Percentiles rank a stretch among this genome's conserved stretches.
Evolutionary conservation across 2,329 filamentous ascomycete species (phyloP).

Genomic region (Beauveria caledonica): DNA sequence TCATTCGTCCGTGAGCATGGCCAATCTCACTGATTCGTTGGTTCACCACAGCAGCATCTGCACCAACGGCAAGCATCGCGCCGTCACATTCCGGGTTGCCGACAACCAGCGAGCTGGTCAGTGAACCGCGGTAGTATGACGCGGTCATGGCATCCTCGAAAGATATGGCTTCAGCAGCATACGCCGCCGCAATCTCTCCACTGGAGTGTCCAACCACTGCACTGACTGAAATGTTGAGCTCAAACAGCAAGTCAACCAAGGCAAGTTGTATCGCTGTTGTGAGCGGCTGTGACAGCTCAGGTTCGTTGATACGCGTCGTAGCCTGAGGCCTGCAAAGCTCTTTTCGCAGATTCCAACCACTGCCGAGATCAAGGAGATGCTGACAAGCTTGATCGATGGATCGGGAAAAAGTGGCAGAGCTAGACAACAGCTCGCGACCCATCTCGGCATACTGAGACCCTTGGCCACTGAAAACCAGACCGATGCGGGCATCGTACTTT

Average conservation of each 20-base stretch:
- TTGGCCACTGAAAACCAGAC: slow-evolving; percentile 24
- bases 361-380: neutral
- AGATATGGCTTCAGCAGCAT: slow-evolving; percentile 30
- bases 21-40: slow-evolving; percentile 19
- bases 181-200: slow-evolving; percentile 36
- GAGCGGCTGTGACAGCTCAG: slow-evolving; percentile 29
- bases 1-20: slow-evolving; percentile 18
- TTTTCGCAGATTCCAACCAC: neutral
- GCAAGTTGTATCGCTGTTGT: slow-evolving; percentile 36
- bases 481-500: slow-evolving; percentile 4
- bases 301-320: slow-evolving; percentile 21
- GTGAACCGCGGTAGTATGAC: slow-evolving; percentile 26
- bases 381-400: slow-evolving; percentile 18
- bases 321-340: slow-evolving; percentile 6
- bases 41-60: slow-evolving; percentile 13
- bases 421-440: slow-evolving; percentile 21
- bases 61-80: slow-evolving; percentile 32
- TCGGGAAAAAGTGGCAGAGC: slow-evolving; percentile 22
- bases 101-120: slow-evolving; percentile 21
- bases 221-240: slow-evolving; percentile 27
- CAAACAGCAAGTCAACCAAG: slow-evolving; percentile 30
- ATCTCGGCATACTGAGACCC: slow-evolving; percentile 24
- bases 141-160: slow-evolving; percentile 34
- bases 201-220: slow-evolving; percentile 33
- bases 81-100: slow-evolving; percentile 18